A percentile compares a stretch with the other conserved stretches of the same genome.
These are phyloP conservation scores for Lenzites betulinus DNA, from an alignment of 768 basidiomycete genomes.

Conservation along the genomic window DNA sequence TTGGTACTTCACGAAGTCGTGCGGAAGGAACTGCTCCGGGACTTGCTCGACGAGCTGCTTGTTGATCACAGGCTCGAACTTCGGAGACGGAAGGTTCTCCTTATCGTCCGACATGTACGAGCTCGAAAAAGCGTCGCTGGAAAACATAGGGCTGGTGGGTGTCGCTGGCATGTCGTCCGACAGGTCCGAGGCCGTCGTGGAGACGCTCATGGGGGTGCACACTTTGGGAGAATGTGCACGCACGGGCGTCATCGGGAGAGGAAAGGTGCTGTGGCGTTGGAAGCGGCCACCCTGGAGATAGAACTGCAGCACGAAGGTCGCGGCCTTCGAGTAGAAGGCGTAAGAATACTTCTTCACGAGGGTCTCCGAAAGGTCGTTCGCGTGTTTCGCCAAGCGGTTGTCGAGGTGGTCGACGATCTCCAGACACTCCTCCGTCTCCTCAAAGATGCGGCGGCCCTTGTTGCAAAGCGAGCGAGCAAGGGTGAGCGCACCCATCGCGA, in stretches of 20 bases:
- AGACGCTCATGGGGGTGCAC: conserved; percentile 75
- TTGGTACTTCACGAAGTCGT: conserved; percentile 79
- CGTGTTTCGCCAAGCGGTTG: conserved; percentile 79
- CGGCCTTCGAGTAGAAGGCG: conserved; percentile 94
- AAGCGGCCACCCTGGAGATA: conserved; percentile 89
- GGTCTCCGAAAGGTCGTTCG: conserved; percentile 94
- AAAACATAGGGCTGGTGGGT: conserved; percentile 69
- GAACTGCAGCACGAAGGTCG: conserved; percentile 89
- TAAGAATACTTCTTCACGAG: conserved; percentile 98
- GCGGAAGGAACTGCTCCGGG: conserved; percentile 77
- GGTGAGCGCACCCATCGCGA: conserved; percentile 88
- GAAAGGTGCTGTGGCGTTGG: conserved; percentile 44
- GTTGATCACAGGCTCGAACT: conserved; percentile 73
- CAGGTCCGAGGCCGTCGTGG: conserved; percentile 70
- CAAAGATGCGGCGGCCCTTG: conserved; percentile 73
- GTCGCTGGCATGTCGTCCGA: conserved; percentile 87
- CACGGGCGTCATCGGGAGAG: conserved; percentile 72
- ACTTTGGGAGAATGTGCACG: conserved; percentile 47
- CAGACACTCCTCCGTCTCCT: conserved; percentile 82
- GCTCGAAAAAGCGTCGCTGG: conserved; percentile 54
- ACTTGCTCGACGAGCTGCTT: conserved; percentile 67
- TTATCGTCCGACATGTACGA: conserved; percentile 73
- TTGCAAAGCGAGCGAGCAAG: conserved; percentile 88
- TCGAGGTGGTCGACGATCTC: conserved; percentile 88
- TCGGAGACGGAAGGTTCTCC: conserved; percentile 67